Base-by-base conservation (phyloP, 2,329 filamentous ascomycete genomes). In the Leptographium procerum region DNA sequence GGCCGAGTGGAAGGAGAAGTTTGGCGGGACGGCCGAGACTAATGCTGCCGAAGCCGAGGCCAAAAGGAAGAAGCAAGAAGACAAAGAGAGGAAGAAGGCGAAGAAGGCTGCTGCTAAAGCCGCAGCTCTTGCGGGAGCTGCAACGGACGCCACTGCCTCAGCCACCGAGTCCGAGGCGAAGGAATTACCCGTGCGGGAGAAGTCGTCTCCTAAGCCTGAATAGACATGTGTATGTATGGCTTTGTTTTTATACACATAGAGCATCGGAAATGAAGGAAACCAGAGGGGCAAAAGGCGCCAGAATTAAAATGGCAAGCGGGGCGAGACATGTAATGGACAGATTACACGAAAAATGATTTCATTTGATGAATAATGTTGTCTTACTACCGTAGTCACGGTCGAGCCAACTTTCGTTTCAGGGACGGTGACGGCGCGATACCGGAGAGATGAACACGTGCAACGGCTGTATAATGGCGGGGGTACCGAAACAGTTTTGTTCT, bases 1-100 rank as follows among this genome's bases (percentile, higher is more conserved):
- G 56, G 78, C 83, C 58, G 84, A 88, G 67, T 91, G 87, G 87
- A 80, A 83, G 60, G 79, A 82, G 60, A 76, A 78, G 68, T 91
- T 82, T 61, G 78, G 85, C 62, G 67, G 65, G 34, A 69, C 65
- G 0, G 65, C 66, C 40, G 68, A 66, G 29, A 62, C 62, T 1
- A 65, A 65, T 2, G 63, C 62, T 9, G 68, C 65, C 10, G 68
- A 70, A 61, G 65, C 61, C 31, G 68, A 62, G 47, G 67, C 67
- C 14, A 69, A 68, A 64, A 57, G 58, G 56, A 68, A 68, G 65
- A 69, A 69, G 66, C 64, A 63, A 60, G 64, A 63, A 45, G 65
- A 68, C 31, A 68, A 68, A 61, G 66, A 68, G 45, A 57, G 54
- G 59, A 64, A 66, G 40, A 66, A 65, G 61, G 66, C 66, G 9